A percentile compares a stretch with the other conserved stretches of the same genome.
Evolutionary conservation across 768 basidiomycete genomes (phyloP).

Genomic region (Mycena belliarum): DNA sequence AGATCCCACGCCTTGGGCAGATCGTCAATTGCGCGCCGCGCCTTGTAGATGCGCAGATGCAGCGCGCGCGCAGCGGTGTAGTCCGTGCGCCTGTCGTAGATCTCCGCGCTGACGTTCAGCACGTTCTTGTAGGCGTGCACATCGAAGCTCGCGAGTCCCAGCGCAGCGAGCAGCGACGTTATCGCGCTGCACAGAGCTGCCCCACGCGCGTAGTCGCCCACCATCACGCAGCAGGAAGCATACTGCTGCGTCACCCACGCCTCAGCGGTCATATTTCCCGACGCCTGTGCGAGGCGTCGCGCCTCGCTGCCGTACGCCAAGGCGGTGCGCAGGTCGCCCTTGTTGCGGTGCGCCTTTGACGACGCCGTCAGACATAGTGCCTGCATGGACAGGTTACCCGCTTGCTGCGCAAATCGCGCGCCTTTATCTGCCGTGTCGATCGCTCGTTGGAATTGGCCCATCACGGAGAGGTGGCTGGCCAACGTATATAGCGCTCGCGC

Average conservation of each 20-base stretch:
- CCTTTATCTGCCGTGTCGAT: not conserved
- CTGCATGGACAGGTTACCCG: not conserved
- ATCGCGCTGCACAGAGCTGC: not conserved
- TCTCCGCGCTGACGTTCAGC: constrained; percentile 11
- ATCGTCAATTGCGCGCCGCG: constrained; percentile 6
- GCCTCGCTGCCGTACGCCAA: not conserved
- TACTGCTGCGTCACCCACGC: constrained; percentile 12
- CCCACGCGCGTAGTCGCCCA: not conserved
- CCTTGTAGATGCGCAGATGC: not conserved
- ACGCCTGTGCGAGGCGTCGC: not conserved
- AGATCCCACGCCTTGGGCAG: constrained; percentile 6
- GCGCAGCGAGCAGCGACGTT: not conserved
- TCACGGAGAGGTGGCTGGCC: not conserved
- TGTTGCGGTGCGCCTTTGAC: constrained; percentile 3
- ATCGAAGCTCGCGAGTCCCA: not conserved
- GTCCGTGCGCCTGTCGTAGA: constrained; percentile 8
- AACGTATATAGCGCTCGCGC: constrained; percentile 1
- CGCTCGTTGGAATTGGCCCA: not conserved
- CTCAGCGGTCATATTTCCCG: constrained; percentile 7
- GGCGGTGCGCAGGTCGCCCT: not conserved
- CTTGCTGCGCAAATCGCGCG: constrained; percentile 1
- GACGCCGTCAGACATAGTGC: constrained; percentile 2
- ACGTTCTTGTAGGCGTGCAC: constrained; percentile 5
- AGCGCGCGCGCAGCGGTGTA: constrained; percentile 5
- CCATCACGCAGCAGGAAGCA: constrained; percentile 1